Base-by-base conservation (phyloP, 495 filamentous ascomycete genomes). In the Trichoderma orchidacearum region DNA sequence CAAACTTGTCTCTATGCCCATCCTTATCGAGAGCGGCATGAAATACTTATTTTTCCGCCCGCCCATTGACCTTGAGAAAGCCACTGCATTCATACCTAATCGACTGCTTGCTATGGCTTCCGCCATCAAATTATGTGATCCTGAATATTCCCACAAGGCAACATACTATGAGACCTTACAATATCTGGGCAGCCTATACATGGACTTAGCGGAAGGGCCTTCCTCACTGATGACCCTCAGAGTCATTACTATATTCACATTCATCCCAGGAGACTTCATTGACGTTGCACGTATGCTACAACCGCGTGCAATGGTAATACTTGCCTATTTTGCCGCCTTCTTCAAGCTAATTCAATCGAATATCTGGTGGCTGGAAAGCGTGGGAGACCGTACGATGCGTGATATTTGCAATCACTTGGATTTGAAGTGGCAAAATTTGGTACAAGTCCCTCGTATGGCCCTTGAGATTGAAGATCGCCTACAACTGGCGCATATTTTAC, bases 221-320 rank as follows among this genome's bases (percentile, higher is more conserved):
- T 34, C 32, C 13, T 11, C 41, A 2, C 61, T 70, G 15, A 57
- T 77, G 23, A 52, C 68, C 36, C 60, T 74, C 32, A 65, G 75
- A 30, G 66, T 74, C 51, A 63, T 70, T 36, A 74, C 70, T 5
- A 70, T 70, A 51, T 64, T 68, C 28, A 74, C 78, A 15, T 75
- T 75, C 11, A 65, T 83, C 4, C 75, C 78, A 0, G 59, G 71
- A 2, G 63, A 67, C 11, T 85, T 81, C 61, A 60, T 80, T 13
- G 70, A 74, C 0, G 66, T 81, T 23, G 73, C 81, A 4, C 68
- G 70, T 9, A 63, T 74, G 35, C 70, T 69, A 9, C 67, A 74
- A 32, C 80, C 82, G 0, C 76, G 83, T 36, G 79, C 84, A 0
- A 61, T 80, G 0, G 62, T 80, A 7, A 72, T 81, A 13, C 29